Evolutionary conservation across 2,329 filamentous ascomycete species (phyloP), one percentile per base, ranked within the genome.

Genomic region (Aspergillus sojae): DNA sequence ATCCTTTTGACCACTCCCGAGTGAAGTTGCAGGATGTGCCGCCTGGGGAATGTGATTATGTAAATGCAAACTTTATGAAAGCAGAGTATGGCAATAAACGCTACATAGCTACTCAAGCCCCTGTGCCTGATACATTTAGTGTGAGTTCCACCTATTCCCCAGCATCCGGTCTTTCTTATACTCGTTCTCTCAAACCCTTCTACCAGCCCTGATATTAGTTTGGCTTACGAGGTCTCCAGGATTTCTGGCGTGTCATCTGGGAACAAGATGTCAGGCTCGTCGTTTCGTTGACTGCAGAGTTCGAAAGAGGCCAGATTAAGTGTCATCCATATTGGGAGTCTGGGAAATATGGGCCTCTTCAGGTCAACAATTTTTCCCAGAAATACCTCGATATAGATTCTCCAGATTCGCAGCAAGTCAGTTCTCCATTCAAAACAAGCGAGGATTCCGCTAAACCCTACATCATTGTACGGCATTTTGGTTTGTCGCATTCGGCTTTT

Each of bases 211-310:
- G 46, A 12, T 23, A 39, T 34, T 52, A 30, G 3, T 62, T 57
- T 23, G 36, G 23, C 66, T 41, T 48, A 65, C 57, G 36, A 57
- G 43, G 53, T 9, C 36, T 57, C 3, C 69, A 95, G 92, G 95
- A 99, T 77, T 99, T 99, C 75, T 99, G 95, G 95, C 94, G 93
- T 64, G 91, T 97, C 12, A 85, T 98, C 34, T 99, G 95, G 95
- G 94, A 98, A 75, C 92, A 98, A 77, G 94, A 98, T 74, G 90
- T 96, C 4, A 90, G 94, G 58, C 92, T 98, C 30, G 90, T 99
- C 65, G 94, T 98, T 67, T 98, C 97, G 90, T 85, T 99, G 68
- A 99, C 95, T 6, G 94, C 95, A 2, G 94, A 98, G 77, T 87
- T 91, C 30, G 95, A 99, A 80, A 93, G 93, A 28, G 94, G 94